Base-by-base conservation (phyloP, 768 basidiomycete genomes). In the Daedaleopsis sinensis region DNA sequence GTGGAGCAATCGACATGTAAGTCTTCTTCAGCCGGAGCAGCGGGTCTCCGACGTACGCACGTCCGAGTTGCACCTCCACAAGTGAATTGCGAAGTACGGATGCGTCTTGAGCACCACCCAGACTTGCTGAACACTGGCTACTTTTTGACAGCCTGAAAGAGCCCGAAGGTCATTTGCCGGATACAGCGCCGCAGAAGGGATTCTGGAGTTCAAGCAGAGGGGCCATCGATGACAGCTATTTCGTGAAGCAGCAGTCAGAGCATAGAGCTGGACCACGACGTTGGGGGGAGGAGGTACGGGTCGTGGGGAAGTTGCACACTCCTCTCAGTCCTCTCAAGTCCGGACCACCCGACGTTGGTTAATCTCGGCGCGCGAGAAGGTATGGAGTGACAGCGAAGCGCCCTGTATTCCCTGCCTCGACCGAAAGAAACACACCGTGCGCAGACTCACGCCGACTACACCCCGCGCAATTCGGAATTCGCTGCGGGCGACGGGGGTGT, bases 401-500 rank as follows among this genome's bases (percentile, higher is more conserved):
- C n/a, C n/a, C 42, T 43, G 42, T 43, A 43, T 43, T 1, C 5
- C 12, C 7, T 43, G 3, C 27, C 27, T 32, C 44, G 18, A 10
- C 16, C 9, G 44, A 18, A 18, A n/a, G 44, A 21, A n/a, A n/a
- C 21, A 48, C 47, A 48, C n/a, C 47, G 23, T 48, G 47, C 47
- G 16, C 21, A 16, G 12, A 13, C 47, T 43, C 47, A 49, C 13
- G 23, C 13, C n/a, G n/a, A n/a, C n/a, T n/a, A n/a, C n/a, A n/a
- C n/a, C 47, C 23, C 21, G 19, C 10, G 47, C 47, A 49, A 49
- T 49, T 49, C 47, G 47, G 47, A 49, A 49, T 49, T 49, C 47
- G 10, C 47, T 49, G 47, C 47, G 47, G 47, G 9, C 44, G 44
- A 18, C 9, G 44, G n/a, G 5, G 42, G n/a, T 9, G 16, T 10